Evolutionary conservation across 2,329 filamentous ascomycete species (phyloP), one percentile per base, ranked within the genome.

Genomic region (Sclerotinia spermophila): DNA sequence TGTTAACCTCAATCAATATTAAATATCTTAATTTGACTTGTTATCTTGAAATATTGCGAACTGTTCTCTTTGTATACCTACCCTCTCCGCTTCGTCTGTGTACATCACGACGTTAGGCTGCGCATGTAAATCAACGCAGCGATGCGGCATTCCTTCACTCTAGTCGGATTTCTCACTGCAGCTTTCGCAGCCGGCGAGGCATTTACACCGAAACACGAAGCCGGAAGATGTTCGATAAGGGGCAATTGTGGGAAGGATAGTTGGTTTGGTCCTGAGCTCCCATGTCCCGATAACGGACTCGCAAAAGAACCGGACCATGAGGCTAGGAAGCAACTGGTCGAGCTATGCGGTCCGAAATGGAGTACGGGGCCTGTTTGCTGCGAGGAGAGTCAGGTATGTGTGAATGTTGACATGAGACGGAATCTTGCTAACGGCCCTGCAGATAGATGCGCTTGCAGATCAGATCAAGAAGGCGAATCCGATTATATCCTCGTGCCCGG

Each of bases 401-500:
- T 21, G 21, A 40, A 3, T 6, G 2, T 40, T 15, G 15, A n/a
- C 53, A 40, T 42, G n/a, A 3, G 35, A 7, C 15, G 19, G 19
- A 7, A 45, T 67, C 33, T 53, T 59, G 42, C 71, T 72, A 35
- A 72, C 27, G 38, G 13, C 33, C 48, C 27, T 48, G 38, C 77
- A 94, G 91, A 85, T 99, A 70, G 87, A 92, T 76, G 86, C 91
- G 1, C 88, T 99, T 73, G 90, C 92, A 76, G 90, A 88, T 72
- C 96, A 97, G 78, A 86, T 99, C 71, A 91, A 92, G 75, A 93
- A 93, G 33, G 95, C 94, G 2, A 93, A 94, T 76, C 89, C 91
- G 71, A 91, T 99, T 78, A 94, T 99, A 79, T 90, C 94, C 38
- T 93, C 94, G 15, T 99, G 96, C 80, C 96, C 96, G 2, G 96